Conservation (phyloP, 176 grass and related monocot species). For the Zoysia pacifica region DNA sequence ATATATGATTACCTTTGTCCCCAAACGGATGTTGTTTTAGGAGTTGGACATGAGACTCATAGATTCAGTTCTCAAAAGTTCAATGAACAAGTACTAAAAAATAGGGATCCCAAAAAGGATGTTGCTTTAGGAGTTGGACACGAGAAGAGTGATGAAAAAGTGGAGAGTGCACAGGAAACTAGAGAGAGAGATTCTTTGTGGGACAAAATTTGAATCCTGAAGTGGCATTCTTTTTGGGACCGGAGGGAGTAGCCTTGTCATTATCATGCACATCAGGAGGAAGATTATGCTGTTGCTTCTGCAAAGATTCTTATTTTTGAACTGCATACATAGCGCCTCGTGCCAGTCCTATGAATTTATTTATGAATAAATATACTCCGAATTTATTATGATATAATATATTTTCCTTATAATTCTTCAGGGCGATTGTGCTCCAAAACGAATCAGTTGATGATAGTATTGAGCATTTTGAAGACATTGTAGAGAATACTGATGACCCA, state of each 20-base stretch:
- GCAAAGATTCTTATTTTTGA: background rate
- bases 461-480: slow-evolving; percentile 91
- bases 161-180: too few relatives aligned
- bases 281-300: background rate
- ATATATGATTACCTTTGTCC: too few relatives aligned
- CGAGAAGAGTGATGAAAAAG: too few relatives aligned
- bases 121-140: too few relatives aligned
- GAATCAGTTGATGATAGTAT: slow-evolving; percentile 82
- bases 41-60: too few relatives aligned
- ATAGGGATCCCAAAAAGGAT: too few relatives aligned
- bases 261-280: background rate
- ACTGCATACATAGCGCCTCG: too few relatives aligned
- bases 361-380: background rate
- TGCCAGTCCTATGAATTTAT: too few relatives aligned
- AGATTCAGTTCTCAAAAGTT: background rate
- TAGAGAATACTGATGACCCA: slow-evolving; percentile 56
- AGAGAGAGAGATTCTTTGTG: too few relatives aligned
- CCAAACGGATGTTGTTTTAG: too few relatives aligned
- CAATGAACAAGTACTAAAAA: background rate
- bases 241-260: background rate
- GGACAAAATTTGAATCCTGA: too few relatives aligned
- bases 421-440: slow-evolving; percentile 76
- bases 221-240: too few relatives aligned
- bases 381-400: slow-evolving; percentile 33
- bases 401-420: slow-evolving; percentile 48